Conservation (phyloP, 345 rosid genomes). For the Aquilaria yunnanensis region DNA sequence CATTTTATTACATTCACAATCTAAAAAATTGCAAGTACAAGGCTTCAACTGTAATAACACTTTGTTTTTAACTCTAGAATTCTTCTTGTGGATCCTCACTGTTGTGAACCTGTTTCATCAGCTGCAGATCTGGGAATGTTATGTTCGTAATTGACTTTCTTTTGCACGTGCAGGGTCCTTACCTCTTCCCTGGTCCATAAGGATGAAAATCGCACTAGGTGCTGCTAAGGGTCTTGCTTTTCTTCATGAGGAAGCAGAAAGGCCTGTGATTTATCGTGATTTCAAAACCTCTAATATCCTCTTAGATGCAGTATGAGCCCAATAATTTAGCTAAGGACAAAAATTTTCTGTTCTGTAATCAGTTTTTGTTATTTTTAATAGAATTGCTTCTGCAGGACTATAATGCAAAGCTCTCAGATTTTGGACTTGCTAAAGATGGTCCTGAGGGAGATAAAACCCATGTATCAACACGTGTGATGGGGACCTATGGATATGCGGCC, state of each 20-base stretch:
- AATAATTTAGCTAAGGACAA: background rate
- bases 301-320: constrained; percentile 33
- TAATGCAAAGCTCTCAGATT: constrained; percentile 79
- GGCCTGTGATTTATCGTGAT: constrained; percentile 42
- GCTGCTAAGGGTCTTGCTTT: constrained; percentile 43
- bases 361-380: too few species aligned
- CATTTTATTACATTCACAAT: background rate
- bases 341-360: too few species aligned
- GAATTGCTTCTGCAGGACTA: constrained; percentile 50
- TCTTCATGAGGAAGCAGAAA: constrained; percentile 44
- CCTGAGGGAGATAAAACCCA: constrained; percentile 81
- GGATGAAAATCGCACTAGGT: constrained; percentile 34
- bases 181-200: constrained; percentile 38
- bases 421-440: constrained; percentile 86
- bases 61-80: background rate
- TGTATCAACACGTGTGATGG: constrained; percentile 84
- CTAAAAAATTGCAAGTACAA: background rate
- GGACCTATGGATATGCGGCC: constrained; percentile 89
- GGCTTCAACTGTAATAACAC: background rate
- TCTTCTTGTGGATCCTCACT: background rate
- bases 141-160: background rate
- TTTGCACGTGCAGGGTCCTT: constrained; percentile 21
- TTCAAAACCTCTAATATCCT: constrained; percentile 42
- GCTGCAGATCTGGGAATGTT: constrained; percentile 1
- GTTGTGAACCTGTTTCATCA: background rate